Percentiles rank a stretch among this genome's conserved stretches.
These are phyloP conservation scores for Sporothrix protearum DNA, from an alignment of 2,329 filamentous ascomycete genomes.

Conservation along the genomic window DNA sequence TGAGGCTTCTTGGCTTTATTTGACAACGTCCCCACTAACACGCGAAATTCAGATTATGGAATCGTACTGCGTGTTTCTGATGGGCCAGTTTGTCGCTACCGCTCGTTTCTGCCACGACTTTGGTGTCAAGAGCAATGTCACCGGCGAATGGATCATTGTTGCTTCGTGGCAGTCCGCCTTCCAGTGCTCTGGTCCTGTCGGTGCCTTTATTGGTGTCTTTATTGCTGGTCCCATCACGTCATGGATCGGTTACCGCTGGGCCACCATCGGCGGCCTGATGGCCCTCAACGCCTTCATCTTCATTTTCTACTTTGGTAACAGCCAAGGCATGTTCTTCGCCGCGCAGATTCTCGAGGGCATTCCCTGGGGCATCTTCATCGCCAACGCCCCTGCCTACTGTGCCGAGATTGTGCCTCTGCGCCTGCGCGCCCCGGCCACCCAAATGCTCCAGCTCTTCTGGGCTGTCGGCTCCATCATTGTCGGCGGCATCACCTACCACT, in stretches of 20 bases:
- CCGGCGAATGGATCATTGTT: slow-evolving; percentile 40
- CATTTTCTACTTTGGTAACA: slow-evolving; percentile 46
- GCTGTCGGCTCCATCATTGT: slow-evolving; percentile 61
- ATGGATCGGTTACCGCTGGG: slow-evolving; percentile 56
- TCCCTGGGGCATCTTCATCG: slow-evolving; percentile 64
- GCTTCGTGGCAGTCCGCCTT: slow-evolving; percentile 58
- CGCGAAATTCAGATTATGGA: slow-evolving; percentile 68
- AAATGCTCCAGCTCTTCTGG: slow-evolving; percentile 66
- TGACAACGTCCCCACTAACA: too few relatives aligned
- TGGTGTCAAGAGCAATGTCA: slow-evolving; percentile 40
- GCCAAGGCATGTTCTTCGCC: slow-evolving; percentile 45
- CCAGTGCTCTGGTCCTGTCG: slow-evolving; percentile 52
- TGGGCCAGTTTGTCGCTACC: slow-evolving; percentile 56
- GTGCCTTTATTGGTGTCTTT: slow-evolving; percentile 58
- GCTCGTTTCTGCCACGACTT: slow-evolving; percentile 44
- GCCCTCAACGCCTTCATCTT: slow-evolving; percentile 58
- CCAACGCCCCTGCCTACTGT: slow-evolving; percentile 62
- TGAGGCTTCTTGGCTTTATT: too few relatives aligned
- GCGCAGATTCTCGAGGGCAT: slow-evolving; percentile 59
- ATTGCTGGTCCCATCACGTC: slow-evolving; percentile 59
- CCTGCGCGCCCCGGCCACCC: slow-evolving; percentile 55
- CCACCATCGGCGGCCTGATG: slow-evolving; percentile 54
- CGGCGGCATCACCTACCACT: slow-evolving; percentile 53
- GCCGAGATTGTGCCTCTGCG: slow-evolving; percentile 58
- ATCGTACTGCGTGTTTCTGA: slow-evolving; percentile 60